These are phyloP conservation scores for Ophiostoma piceae DNA, from an alignment of 2,329 filamentous ascomycete genomes.

Conservation along the genomic window DNA sequence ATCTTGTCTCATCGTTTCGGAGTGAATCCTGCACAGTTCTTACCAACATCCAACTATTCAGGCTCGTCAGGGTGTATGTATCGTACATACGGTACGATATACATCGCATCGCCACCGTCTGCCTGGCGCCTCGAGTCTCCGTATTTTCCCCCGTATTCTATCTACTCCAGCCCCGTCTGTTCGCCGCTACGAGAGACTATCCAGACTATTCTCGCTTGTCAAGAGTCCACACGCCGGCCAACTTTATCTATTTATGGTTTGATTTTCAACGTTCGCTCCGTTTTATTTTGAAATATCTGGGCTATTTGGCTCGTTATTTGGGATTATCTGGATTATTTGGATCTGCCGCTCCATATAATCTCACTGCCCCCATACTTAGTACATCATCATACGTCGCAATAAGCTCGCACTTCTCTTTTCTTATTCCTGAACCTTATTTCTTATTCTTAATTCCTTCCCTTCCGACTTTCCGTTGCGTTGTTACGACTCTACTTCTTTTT, in stretches of 20 bases:
- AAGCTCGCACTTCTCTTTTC: not conserved
- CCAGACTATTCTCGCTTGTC: not conserved
- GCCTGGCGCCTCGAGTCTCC: not conserved
- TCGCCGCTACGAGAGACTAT: not conserved
- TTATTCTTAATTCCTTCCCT: conserved; percentile 16
- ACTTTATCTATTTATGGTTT: conserved; percentile 14
- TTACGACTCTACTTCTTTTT: conserved; percentile 14
- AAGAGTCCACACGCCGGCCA: not conserved
- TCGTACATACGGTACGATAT: not conserved
- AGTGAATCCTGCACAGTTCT: not conserved
- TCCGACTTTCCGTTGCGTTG: not conserved
- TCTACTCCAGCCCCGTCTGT: not conserved
- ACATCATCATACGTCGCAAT: not conserved
- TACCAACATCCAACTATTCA: not conserved
- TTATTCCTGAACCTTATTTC: not conserved
- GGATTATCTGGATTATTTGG: not conserved
- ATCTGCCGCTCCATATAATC: conserved; percentile 7
- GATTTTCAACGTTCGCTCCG: not conserved
- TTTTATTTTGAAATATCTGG: not conserved
- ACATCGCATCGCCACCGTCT: not conserved
- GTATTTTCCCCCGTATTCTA: not conserved
- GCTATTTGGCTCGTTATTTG: not conserved
- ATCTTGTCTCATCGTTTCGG: not conserved
- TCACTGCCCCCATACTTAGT: not conserved
- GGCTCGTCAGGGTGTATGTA: too few relatives aligned